Evolutionary conservation across 331 rosid species (phyloP).

Genomic region (Rhamnella rubrinervis): DNA sequence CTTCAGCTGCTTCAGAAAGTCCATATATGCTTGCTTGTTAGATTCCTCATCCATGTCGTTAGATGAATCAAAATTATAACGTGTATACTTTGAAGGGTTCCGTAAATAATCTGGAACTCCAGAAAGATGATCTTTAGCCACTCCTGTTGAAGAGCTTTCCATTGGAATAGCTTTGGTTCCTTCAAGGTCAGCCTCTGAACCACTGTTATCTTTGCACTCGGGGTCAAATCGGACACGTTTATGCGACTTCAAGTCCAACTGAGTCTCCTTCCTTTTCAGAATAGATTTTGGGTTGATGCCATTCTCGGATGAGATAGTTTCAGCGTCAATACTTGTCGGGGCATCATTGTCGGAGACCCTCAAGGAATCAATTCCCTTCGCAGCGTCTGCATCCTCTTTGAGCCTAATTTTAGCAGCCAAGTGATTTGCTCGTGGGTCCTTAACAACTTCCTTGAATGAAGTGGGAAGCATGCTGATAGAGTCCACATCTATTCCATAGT

Average conservation of each 20-base stretch:
- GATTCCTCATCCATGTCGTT: slow-evolving; percentile 64
- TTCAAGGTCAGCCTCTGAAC: slow-evolving; percentile 32
- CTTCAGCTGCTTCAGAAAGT: slow-evolving; percentile 52
- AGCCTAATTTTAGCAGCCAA: slow-evolving; percentile 74
- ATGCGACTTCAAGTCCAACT: slow-evolving; percentile 39
- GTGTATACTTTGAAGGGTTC: slow-evolving; percentile 71
- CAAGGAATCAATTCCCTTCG: slow-evolving; percentile 35
- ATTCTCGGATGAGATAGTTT: slow-evolving; percentile 27
- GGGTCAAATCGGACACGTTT: slow-evolving; percentile 93
- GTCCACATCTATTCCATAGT: slow-evolving; percentile 66
- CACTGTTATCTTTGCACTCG: slow-evolving; percentile 38
- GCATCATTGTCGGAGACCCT: slow-evolving; percentile 48
- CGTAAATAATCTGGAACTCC: slow-evolving; percentile 79
- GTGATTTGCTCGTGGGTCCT: slow-evolving; percentile 91
- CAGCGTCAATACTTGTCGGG: slow-evolving; percentile 11
- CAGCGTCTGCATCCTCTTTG: slow-evolving; percentile 66
- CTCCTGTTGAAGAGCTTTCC: slow-evolving; percentile 27
- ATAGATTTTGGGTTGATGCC: slow-evolving; percentile 61
- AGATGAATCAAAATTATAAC: slow-evolving; percentile 62
- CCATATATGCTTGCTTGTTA: slow-evolving; percentile 78
- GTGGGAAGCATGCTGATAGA: slow-evolving; percentile 50
- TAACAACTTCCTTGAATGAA: slow-evolving; percentile 41
- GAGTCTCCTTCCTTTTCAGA: slow-evolving; percentile 70
- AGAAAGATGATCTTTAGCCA: slow-evolving; percentile 28
- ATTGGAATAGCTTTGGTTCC: slow-evolving; percentile 30